Conservation (phyloP, 2,329 filamentous ascomycete genomes). For the Cryphonectria parasitica region DNA sequence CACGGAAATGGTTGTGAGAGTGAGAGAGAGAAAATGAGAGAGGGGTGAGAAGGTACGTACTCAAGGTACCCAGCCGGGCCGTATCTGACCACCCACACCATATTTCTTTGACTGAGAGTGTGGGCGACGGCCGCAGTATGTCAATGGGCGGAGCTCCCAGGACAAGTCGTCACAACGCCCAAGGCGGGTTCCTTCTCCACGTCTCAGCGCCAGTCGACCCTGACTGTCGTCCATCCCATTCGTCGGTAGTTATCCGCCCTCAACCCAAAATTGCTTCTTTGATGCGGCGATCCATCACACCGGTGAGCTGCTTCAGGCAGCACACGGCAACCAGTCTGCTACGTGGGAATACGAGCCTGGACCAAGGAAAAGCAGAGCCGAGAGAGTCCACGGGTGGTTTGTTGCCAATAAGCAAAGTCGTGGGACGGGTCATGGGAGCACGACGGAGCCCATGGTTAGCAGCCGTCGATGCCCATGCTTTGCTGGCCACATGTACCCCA, state of each 20-base stretch:
- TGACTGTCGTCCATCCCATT: neutral
- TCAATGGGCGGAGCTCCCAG: neutral
- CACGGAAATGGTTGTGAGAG: neutral
- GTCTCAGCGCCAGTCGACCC: conserved; percentile 1
- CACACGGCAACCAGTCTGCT: conserved; percentile 4
- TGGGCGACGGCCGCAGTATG: neutral
- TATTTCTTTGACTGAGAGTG: too few species aligned
- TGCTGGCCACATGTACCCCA: neutral
- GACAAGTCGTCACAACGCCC: neutral
- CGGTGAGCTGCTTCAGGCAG: conserved; percentile 12
- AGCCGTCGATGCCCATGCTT: neutral
- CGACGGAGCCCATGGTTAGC: neutral
- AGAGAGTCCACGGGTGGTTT: neutral
- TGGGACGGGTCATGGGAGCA: neutral
- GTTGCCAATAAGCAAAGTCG: neutral
- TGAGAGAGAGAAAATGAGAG: too few species aligned
- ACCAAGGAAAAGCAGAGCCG: neutral
- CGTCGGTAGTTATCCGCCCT: conserved; percentile 1
- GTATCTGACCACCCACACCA: conserved; percentile 13
- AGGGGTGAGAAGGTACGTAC: neutral
- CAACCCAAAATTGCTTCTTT: conserved; percentile 17
- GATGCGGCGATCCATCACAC: conserved; percentile 17
- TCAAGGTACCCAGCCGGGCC: conserved; percentile 9
- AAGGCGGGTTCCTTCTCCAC: neutral
- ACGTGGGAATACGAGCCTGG: neutral